These are phyloP conservation scores for Bocquillonia castaneifolia DNA, from an alignment of 441 rosid genomes.

Conservation along the genomic window DNA sequence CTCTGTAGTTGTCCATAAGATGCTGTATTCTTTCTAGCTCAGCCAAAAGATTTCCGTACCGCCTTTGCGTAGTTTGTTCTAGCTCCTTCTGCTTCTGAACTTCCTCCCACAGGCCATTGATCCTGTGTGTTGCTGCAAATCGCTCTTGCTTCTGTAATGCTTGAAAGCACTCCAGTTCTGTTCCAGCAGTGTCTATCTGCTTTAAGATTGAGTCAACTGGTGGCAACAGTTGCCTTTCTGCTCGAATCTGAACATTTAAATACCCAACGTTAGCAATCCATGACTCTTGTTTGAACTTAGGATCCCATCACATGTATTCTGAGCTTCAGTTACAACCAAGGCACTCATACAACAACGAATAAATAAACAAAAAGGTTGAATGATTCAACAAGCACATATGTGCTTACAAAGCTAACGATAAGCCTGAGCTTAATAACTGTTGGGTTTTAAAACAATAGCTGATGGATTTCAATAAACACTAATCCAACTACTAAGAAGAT, in stretches of 20 bases:
- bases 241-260: conserved; percentile 54
- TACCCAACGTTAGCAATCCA: conserved; percentile 3
- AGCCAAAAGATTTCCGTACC: conserved; percentile 61
- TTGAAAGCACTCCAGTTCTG: conserved; percentile 86
- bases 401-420: no score
- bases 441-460: no score
- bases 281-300: not conserved
- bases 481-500: no score
- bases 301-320: not conserved
- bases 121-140: conserved; percentile 74
- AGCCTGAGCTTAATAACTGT: no score
- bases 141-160: conserved; percentile 92
- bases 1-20: conserved; percentile 38
- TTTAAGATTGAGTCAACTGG: conserved; percentile 71
- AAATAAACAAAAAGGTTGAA: not conserved
- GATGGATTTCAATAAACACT: no score
- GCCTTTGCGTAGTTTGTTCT: conserved; percentile 63
- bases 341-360: not conserved
- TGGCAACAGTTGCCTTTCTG: conserved; percentile 61
- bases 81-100: conserved; percentile 86
- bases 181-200: conserved; percentile 82
- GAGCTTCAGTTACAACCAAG: not conserved
- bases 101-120: conserved; percentile 74
- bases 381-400: no score
- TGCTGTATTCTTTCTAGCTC: conserved; percentile 54